Base-by-base conservation (phyloP, 257 asterid genomes). In the Solanum commersonii region DNA sequence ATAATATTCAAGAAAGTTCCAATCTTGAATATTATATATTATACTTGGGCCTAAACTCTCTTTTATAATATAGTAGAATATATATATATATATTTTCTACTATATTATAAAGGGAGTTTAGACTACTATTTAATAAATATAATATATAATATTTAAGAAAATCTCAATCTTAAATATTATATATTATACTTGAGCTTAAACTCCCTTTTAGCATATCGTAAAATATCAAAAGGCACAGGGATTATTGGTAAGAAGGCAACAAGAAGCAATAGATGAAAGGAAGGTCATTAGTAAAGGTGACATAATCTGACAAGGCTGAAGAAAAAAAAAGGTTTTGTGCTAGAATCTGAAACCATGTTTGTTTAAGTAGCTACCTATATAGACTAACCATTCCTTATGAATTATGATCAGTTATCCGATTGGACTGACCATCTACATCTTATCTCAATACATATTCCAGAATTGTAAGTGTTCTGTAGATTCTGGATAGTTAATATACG, bases 311-410 rank as follows among this genome's bases (percentile, higher is more conserved):
- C 88, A 93, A 92, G 99, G 95, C 92, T 95, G 98, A 98, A 95
- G 98, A 0, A 98, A 96, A 33, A 68, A 98, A 98, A 95, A 87
- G 98, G 98, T 63, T 95, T 96, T 89, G 98, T 95, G 34, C 94
- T 92, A 34, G 96, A 95, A 90, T 90, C 95, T 8, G 96, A 94
- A 87, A 95, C 94, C 93, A 96, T 95, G 99, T 98, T 94, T 71
- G 16, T n/a, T n/a, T 13, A 49, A 49, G 59, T 49, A 49, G 59
- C 59, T 49, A 49, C 22, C 63, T 18, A 18, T 16, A 52, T 52
- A 18, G 63, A 52, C n/a, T 52, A 52, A 6, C 63, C 23, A 52
- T 2, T 15, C 60, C 60, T 52, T 16, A 46, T 46, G 3, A 46
- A 14, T 14, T 46, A 46, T 46, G 7, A 70, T 29, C 40, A 70